phyloP scores from a whole-genome alignment of 2,329 filamentous ascomycete species.

The Aureobasidium leucospermi region DNA sequence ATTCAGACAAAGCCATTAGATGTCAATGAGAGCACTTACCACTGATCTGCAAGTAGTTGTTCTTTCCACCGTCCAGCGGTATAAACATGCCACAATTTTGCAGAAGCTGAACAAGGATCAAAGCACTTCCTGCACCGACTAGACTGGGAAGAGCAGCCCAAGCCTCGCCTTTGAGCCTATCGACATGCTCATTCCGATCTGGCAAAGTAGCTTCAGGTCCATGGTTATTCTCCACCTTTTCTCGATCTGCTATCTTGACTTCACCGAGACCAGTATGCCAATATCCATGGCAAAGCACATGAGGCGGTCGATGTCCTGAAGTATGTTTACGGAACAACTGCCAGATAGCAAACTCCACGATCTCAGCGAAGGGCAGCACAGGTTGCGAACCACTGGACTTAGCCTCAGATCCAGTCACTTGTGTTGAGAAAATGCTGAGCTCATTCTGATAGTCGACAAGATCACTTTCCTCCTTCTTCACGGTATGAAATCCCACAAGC shows the following conservation, averaged over 20 bases:
- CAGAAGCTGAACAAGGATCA: constrained; percentile 69
- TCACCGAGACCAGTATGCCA: constrained; percentile 41
- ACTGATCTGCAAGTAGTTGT: constrained; percentile 71
- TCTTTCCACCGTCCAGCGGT: constrained; percentile 49
- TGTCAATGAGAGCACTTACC: constrained; percentile 39
- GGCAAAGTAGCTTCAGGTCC: constrained; percentile 61
- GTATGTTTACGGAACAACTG: constrained; percentile 59
- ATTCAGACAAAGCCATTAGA: too few relatives aligned
- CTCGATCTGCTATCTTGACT: constrained; percentile 25
- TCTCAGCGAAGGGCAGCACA: constrained; percentile 19
- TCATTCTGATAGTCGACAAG: constrained; percentile 29
- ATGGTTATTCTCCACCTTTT: constrained; percentile 47
- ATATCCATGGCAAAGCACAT: constrained; percentile 80
- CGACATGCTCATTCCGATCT: constrained; percentile 63
- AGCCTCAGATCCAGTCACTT: constrained; percentile 29
- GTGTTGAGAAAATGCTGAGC: constrained; percentile 39
- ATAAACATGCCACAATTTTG: constrained; percentile 71
- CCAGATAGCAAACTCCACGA: constrained; percentile 56
- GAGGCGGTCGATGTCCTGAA: constrained; percentile 50
- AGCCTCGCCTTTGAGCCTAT: constrained; percentile 57
- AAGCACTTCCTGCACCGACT: constrained; percentile 67
- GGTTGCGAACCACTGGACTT: constrained; percentile 23
- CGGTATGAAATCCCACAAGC: constrained; percentile 51
- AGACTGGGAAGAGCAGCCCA: constrained; percentile 72
- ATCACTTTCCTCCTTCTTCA: constrained; percentile 34